phyloP scores from a whole-genome alignment of 305 asterid species.

The Solanum hybrid region DNA sequence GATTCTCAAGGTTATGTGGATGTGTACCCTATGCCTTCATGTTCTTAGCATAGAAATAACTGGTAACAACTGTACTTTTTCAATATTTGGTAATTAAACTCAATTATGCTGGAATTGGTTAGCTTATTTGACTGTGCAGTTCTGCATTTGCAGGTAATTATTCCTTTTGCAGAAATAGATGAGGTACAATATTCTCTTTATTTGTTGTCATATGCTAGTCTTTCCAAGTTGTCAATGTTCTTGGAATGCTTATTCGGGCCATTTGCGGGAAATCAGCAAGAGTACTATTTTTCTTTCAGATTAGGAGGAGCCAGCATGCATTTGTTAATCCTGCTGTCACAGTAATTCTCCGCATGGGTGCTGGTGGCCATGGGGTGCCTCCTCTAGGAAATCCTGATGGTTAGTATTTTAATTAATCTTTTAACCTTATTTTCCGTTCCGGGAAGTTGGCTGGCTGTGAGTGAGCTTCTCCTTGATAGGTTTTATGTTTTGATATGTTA shows the following conservation, averaged over 20 bases:
- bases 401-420: conserved; percentile 23
- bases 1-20: neutral
- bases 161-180: conserved; percentile 84
- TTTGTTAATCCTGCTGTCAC: conserved; percentile 90
- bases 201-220: conserved; percentile 5
- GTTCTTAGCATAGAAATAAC: neutral
- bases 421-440: neutral
- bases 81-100: neutral
- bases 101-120: neutral
- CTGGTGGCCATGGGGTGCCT: conserved; percentile 99
- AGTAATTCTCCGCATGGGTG: conserved; percentile 88
- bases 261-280: neutral
- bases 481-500: neutral
- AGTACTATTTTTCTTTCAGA: conserved; percentile 33
- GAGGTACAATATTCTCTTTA: conserved; percentile 48
- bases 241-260: neutral
- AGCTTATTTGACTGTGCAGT: conserved; percentile 5
- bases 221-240: neutral
- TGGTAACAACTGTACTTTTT: neutral
- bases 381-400: conserved; percentile 99
- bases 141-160: conserved; percentile 56
- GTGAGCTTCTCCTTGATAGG: neutral
- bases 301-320: conserved; percentile 89
- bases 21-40: neutral
- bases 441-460: neutral